A percentile compares a stretch with the other conserved stretches of the same genome.
Evolutionary conservation across 2,329 filamentous ascomycete genomes (phyloP).

Genomic region (Chlorencoelia australis): DNA sequence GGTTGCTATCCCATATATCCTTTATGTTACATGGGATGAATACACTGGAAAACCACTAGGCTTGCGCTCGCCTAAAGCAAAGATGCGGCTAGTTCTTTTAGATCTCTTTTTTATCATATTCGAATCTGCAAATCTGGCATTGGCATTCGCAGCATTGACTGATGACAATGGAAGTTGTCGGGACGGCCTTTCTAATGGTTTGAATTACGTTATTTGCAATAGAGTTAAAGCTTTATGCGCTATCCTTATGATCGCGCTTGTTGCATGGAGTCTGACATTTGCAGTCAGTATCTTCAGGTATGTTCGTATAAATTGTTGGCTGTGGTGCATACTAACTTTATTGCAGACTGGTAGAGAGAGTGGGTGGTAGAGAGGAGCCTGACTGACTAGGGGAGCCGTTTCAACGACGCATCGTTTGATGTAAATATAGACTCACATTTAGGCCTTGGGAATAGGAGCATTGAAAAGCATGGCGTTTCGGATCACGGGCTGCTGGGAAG

Average conservation of each 20-base stretch:
- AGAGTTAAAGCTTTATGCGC: conserved; percentile 63
- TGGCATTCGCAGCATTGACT: conserved; percentile 77
- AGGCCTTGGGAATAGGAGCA: too few relatives aligned
- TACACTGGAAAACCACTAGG: conserved; percentile 91
- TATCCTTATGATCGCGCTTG: conserved; percentile 69
- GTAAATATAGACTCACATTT: not conserved
- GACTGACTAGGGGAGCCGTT: conserved; percentile 3
- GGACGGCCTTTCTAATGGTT: conserved; percentile 30
- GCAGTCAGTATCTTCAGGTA: conserved; percentile 71
- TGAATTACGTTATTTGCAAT: conserved; percentile 41
- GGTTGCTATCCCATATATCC: conserved; percentile 78
- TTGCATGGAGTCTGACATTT: conserved; percentile 89
- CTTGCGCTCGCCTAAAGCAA: conserved; percentile 70
- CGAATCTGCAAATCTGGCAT: conserved; percentile 81
- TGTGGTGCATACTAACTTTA: conserved; percentile 25
- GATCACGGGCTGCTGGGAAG: too few relatives aligned
- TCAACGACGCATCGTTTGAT: not conserved
- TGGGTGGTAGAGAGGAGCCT: conserved; percentile 44
- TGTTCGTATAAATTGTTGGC: conserved; percentile 7
- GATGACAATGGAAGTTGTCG: conserved; percentile 50
- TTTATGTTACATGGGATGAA: conserved; percentile 94
- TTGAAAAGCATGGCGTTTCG: conserved; percentile 7
- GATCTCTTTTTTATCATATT: conserved; percentile 97
- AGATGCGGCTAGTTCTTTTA: conserved; percentile 80
- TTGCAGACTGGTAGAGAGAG: conserved; percentile 44